phyloP scores from a whole-genome alignment of 1,139 yeast genomes.

The Debaryomycetaceae sp. region DNA sequence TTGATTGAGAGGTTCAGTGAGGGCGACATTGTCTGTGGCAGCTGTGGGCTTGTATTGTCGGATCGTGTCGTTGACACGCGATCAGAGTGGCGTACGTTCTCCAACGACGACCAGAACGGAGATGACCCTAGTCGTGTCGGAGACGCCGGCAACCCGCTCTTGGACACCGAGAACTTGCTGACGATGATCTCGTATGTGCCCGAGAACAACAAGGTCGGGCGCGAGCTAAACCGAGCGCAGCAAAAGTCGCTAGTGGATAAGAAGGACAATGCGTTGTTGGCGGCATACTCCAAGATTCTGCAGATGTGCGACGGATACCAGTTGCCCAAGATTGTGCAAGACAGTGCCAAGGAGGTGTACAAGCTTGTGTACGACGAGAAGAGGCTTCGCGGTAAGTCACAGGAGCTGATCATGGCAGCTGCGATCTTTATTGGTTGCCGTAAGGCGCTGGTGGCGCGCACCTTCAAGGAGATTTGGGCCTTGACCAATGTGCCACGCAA shows the following conservation, averaged over 20 bases:
- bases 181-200: constrained; percentile 87
- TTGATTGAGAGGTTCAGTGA: constrained; percentile 92
- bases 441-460: constrained; percentile 89
- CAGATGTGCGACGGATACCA: constrained; percentile 98
- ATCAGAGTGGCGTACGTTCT: constrained; percentile 98
- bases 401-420: constrained; percentile 95
- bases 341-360: constrained; percentile 95
- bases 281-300: constrained; percentile 87
- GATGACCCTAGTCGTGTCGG: constrained; percentile 99
- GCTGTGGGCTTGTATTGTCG: constrained; percentile 91
- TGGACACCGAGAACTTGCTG: constrained; percentile 88
- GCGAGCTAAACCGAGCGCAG: constrained; percentile 89
- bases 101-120: constrained; percentile 95
- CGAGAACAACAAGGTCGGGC: constrained; percentile 70
- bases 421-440: constrained; percentile 93
- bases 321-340: constrained; percentile 91
- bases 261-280: constrained; percentile 80
- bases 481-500: constrained; percentile 90
- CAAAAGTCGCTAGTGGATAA: constrained; percentile 79
- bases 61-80: constrained; percentile 92
- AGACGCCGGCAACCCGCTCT: constrained; percentile 92
- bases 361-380: constrained; percentile 88
- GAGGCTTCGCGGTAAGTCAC: constrained; percentile 83
- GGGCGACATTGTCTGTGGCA: constrained; percentile 96
- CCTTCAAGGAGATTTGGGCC: constrained; percentile 95